A percentile compares a stretch with the other conserved stretches of the same genome.
phyloP scores from a whole-genome alignment of 2,329 filamentous ascomycete species.

The Mycocentrospora acerina region DNA sequence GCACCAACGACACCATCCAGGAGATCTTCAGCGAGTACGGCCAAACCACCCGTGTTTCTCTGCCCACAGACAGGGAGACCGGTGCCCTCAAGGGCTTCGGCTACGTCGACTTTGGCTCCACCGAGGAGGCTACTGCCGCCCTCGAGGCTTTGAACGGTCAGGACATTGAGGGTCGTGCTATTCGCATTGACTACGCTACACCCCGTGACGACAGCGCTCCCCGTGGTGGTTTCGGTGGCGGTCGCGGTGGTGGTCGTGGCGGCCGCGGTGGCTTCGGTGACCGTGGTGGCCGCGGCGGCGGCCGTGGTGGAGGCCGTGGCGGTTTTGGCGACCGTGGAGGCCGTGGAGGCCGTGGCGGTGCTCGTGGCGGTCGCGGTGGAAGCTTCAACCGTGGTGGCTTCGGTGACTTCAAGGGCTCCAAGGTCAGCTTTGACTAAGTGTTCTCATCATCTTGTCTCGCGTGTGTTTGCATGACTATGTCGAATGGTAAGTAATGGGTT shows the following conservation, averaged over 20 bases:
- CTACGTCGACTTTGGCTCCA: slow-evolving; percentile 78
- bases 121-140: slow-evolving; percentile 80
- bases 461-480: slow-evolving; percentile 22
- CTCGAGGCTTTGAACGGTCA: slow-evolving; percentile 70
- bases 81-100: slow-evolving; percentile 90
- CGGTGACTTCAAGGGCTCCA: slow-evolving; percentile 74
- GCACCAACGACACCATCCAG: slow-evolving; percentile 72
- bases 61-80: slow-evolving; percentile 84
- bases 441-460: slow-evolving; percentile 6
- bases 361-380: slow-evolving; percentile 50
- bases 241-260: slow-evolving; percentile 56
- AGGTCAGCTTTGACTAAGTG: slow-evolving; percentile 65
- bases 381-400: slow-evolving; percentile 57
- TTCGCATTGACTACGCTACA: slow-evolving; percentile 81
- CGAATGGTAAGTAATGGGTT: slow-evolving; percentile 26
- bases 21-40: slow-evolving; percentile 73
- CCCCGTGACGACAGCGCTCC: slow-evolving; percentile 63
- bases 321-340: slow-evolving; percentile 49
- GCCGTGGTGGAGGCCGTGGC: slow-evolving; percentile 51
- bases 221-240: slow-evolving; percentile 54
- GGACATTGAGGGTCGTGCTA: slow-evolving; percentile 69
- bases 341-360: slow-evolving; percentile 53
- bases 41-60: slow-evolving; percentile 74
- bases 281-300: slow-evolving; percentile 52
- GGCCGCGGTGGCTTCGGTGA: slow-evolving; percentile 49